phyloP scores from a whole-genome alignment of 2,329 filamentous ascomycete genomes.

The Stemphylium beticola region DNA sequence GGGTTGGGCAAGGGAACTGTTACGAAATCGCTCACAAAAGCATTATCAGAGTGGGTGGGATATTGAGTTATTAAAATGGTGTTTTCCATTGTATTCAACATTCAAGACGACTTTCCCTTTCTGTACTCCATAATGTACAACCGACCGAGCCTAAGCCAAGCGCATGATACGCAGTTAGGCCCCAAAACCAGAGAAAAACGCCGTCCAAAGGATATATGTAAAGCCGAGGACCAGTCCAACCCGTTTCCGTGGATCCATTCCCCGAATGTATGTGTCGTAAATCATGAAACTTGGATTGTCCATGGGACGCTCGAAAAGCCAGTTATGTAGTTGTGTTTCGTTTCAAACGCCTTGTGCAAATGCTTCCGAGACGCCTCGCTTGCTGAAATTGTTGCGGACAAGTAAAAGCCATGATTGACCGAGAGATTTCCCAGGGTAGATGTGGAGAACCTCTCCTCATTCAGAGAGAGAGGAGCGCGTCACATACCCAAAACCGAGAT shows the following conservation, averaged over 20 bases:
- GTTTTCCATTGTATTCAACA: slow-evolving; percentile 11
- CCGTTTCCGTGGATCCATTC: slow-evolving; percentile 1
- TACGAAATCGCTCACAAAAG: no score
- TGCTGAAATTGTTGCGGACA: slow-evolving; percentile 26
- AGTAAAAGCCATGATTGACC: slow-evolving; percentile 28
- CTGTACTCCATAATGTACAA: not conserved
- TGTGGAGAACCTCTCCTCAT: slow-evolving; percentile 38
- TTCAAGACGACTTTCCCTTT: not conserved
- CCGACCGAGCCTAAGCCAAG: not conserved
- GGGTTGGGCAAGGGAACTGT: no score
- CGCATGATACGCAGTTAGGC: not conserved
- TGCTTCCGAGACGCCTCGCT: slow-evolving; percentile 44
- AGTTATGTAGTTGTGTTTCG: slow-evolving; percentile 5
- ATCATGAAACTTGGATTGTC: slow-evolving; percentile 30
- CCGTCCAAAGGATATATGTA: slow-evolving; percentile 9
- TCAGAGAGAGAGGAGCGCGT: slow-evolving; percentile 37
- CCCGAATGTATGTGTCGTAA: slow-evolving; percentile 5
- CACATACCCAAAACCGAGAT: slow-evolving; percentile 49
- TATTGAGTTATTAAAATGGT: not conserved
- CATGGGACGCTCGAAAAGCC: slow-evolving; percentile 34
- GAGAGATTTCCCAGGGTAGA: slow-evolving; percentile 37
- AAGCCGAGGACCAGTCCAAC: not conserved
- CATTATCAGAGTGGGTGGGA: no score
- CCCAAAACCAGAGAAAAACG: slow-evolving; percentile 1
- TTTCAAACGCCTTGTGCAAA: slow-evolving; percentile 31